These are phyloP conservation scores for Boletus speciosus DNA, from an alignment of 768 basidiomycete genomes.

Conservation along the genomic window DNA sequence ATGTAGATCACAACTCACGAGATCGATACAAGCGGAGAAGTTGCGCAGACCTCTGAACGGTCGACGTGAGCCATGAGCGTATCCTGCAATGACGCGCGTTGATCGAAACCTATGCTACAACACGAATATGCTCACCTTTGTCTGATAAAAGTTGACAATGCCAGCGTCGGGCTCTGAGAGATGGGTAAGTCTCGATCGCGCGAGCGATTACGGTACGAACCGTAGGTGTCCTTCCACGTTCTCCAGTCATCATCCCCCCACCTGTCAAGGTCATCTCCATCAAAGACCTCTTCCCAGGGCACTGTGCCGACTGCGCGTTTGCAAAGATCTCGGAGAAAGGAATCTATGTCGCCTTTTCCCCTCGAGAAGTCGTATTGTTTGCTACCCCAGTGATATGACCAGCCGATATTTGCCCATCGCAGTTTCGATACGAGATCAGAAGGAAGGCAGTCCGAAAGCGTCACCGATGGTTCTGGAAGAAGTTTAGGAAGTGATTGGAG, in stretches of 20 bases:
- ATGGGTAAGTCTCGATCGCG: background rate
- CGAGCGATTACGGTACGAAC: slow-evolving; percentile 37
- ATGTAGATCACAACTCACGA: slow-evolving; percentile 55
- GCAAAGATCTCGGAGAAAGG: slow-evolving; percentile 56
- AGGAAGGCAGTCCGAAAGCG: slow-evolving; percentile 45
- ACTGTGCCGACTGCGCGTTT: slow-evolving; percentile 56
- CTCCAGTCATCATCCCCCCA: slow-evolving; percentile 68
- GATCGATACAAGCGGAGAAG: slow-evolving; percentile 88
- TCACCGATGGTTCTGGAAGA: slow-evolving; percentile 61
- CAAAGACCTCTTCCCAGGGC: slow-evolving; percentile 69
- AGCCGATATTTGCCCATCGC: slow-evolving; percentile 95
- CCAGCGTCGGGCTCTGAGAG: slow-evolving; percentile 86
- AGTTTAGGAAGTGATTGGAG: slow-evolving; percentile 58
- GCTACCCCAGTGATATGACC: slow-evolving; percentile 95
- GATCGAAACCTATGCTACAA: background rate
- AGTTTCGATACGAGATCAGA: slow-evolving; percentile 69
- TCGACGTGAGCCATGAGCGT: slow-evolving; percentile 98
- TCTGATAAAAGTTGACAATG: slow-evolving; percentile 94
- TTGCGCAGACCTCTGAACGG: slow-evolving; percentile 89
- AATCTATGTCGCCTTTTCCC: slow-evolving; percentile 60
- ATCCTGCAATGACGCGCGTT: slow-evolving; percentile 41
- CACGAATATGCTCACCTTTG: slow-evolving; percentile 41
- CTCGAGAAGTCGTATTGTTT: slow-evolving; percentile 91
- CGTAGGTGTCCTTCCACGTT: slow-evolving; percentile 75
- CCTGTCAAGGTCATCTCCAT: slow-evolving; percentile 30